Conservation (phyloP, 2,329 filamentous ascomycete species). For the Nemania abortiva region DNA sequence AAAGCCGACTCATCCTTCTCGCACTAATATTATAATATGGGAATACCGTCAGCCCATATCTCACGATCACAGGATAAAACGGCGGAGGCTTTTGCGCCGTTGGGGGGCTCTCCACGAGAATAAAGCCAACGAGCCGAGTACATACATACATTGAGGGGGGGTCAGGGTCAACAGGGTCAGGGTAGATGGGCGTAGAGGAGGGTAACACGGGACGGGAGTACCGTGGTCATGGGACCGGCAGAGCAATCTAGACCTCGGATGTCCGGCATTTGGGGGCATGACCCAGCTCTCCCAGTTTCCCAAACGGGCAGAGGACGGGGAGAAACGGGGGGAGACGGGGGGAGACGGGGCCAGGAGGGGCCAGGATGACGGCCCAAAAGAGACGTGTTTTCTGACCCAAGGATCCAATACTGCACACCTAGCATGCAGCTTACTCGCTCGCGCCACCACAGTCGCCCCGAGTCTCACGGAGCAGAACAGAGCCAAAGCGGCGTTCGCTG, state of each 20-base stretch:
- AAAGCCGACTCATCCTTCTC: constrained; percentile 11
- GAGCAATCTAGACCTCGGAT: constrained; percentile 32
- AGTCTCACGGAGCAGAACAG: constrained; percentile 12
- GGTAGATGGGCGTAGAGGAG: constrained; percentile 10
- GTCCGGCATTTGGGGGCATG: constrained; percentile 28
- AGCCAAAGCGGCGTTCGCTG: constrained; percentile 18
- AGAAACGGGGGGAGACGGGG: background rate
- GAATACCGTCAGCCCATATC: constrained; percentile 19
- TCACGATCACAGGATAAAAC: constrained; percentile 3
- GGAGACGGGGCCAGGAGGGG: background rate
- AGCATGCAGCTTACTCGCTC: constrained; percentile 32
- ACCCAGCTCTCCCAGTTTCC: background rate
- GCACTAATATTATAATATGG: constrained; percentile 8
- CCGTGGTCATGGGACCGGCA: constrained; percentile 36
- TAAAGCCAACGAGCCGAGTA: constrained; percentile 19
- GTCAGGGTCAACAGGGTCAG: background rate
- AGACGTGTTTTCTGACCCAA: constrained; percentile 4
- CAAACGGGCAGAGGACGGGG: constrained; percentile 12
- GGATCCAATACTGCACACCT: background rate
- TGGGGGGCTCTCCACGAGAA: background rate
- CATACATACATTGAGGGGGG: too few relatives aligned
- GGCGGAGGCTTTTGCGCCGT: constrained; percentile 19
- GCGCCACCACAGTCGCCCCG: constrained; percentile 20
- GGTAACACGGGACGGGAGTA: constrained; percentile 29
- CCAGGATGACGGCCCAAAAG: constrained; percentile 12